These are phyloP conservation scores for Alternaria incomplexa DNA, from an alignment of 2,329 filamentous ascomycete genomes.

Conservation along the genomic window DNA sequence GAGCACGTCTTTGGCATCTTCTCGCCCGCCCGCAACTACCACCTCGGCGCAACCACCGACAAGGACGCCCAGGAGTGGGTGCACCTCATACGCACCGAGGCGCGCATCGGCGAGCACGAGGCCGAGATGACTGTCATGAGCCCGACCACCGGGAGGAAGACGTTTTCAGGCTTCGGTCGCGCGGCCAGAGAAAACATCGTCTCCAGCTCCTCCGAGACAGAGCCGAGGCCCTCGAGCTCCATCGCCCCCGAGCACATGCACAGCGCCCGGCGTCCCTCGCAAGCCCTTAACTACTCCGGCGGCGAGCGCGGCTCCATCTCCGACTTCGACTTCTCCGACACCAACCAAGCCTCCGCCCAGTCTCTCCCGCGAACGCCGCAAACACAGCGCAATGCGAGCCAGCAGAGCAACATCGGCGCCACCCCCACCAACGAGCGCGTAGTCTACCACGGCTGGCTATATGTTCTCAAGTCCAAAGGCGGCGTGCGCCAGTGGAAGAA, in stretches of 20 bases:
- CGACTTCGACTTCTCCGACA: constrained; percentile 87
- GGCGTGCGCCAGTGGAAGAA: constrained; percentile 94
- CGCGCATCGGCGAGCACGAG: constrained; percentile 86
- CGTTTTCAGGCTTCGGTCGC: constrained; percentile 52
- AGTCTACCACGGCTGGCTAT: constrained; percentile 92
- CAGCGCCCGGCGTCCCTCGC: constrained; percentile 62
- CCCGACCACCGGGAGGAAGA: constrained; percentile 61
- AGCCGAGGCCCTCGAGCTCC: constrained; percentile 39
- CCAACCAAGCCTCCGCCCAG: constrained; percentile 62
- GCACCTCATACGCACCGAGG: constrained; percentile 76
- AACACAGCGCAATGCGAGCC: constrained; percentile 63
- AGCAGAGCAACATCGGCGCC: constrained; percentile 61
- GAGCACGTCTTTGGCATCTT: constrained; percentile 92
- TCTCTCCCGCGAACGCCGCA: constrained; percentile 36
- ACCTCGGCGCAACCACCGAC: constrained; percentile 77
- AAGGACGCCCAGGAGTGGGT: constrained; percentile 88
- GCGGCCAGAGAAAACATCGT: constrained; percentile 34
- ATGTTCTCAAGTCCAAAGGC: constrained; percentile 79
- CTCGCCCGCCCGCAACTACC: constrained; percentile 87
- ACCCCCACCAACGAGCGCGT: constrained; percentile 77
- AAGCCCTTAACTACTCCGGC: constrained; percentile 67
- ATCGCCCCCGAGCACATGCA: constrained; percentile 39
- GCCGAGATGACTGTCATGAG: constrained; percentile 79
- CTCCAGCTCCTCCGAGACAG: constrained; percentile 57
- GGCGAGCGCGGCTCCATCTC: constrained; percentile 79